Conservation (phyloP, 208 protist genomes). For the Angomonas ambiguus region DNA sequence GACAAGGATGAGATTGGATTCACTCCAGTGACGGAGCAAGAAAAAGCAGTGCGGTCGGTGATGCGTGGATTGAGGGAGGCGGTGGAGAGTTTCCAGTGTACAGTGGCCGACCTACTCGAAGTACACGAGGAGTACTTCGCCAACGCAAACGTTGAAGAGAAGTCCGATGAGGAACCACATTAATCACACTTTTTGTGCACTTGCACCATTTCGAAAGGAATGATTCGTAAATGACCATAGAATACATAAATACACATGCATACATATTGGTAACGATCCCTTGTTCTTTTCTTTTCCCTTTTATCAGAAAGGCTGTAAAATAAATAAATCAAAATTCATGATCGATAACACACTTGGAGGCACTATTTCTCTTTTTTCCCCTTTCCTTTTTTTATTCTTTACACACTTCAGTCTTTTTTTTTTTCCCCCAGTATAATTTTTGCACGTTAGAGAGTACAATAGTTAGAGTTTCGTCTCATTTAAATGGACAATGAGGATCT, state of each 20-base stretch:
- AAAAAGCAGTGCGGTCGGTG: conserved; percentile 30
- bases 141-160: neutral
- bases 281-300: conserved; percentile 2
- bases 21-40: conserved; percentile 21
- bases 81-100: conserved; percentile 69
- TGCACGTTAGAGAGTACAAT: neutral
- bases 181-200: too few relatives aligned
- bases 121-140: conserved; percentile 68
- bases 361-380: neutral
- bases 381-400: neutral
- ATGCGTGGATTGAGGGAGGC: conserved; percentile 46
- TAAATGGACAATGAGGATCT: conserved; percentile 36
- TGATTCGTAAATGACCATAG: neutral
- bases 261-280: neutral
- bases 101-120: conserved; percentile 75
- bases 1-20: conserved; percentile 18
- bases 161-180: too few relatives aligned
- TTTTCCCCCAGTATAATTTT: neutral
- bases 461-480: neutral
- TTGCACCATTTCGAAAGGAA: too few relatives aligned
- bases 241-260: neutral
- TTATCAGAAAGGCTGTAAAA: too few relatives aligned
- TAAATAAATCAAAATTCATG: neutral
- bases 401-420: neutral
- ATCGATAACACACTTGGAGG: too few relatives aligned